These are phyloP conservation scores for Boechera stricta DNA, from an alignment of 345 rosid species.

Conservation along the genomic window DNA sequence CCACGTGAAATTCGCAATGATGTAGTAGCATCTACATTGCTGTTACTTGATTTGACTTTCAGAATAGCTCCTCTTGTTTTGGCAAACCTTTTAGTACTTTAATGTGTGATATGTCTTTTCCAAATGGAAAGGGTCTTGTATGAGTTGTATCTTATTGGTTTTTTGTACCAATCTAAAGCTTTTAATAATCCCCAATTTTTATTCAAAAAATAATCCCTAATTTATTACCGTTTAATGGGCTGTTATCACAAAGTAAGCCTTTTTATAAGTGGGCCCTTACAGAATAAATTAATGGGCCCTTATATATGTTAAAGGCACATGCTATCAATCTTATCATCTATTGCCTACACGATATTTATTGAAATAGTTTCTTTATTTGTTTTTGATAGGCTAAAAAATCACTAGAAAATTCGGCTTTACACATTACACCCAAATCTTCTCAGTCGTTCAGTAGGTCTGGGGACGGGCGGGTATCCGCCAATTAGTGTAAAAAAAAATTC, in stretches of 20 bases:
- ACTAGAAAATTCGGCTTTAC: neutral
- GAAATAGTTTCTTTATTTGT: no score
- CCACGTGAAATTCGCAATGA: conserved; percentile 17
- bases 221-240: conserved; percentile 9
- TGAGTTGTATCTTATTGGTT: neutral
- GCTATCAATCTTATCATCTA: neutral
- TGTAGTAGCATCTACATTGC: conserved; percentile 6
- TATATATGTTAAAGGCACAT: neutral
- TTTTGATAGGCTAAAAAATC: neutral
- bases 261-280: conserved; percentile 1
- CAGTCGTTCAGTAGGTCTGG: no score
- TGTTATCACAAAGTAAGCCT: conserved; percentile 9
- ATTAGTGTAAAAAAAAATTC: no score
- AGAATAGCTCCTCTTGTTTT: neutral
- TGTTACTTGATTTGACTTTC: conserved; percentile 28
- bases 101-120: conserved; percentile 13
- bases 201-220: neutral
- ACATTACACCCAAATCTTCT: neutral
- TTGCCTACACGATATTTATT: neutral
- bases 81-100: neutral
- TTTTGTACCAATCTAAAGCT: neutral
- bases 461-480: no score
- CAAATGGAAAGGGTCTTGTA: neutral
- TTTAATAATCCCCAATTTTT: neutral
- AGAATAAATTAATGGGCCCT: neutral